Base-by-base conservation (phyloP, 2,329 filamentous ascomycete species). In the Passalora sequoiae region DNA sequence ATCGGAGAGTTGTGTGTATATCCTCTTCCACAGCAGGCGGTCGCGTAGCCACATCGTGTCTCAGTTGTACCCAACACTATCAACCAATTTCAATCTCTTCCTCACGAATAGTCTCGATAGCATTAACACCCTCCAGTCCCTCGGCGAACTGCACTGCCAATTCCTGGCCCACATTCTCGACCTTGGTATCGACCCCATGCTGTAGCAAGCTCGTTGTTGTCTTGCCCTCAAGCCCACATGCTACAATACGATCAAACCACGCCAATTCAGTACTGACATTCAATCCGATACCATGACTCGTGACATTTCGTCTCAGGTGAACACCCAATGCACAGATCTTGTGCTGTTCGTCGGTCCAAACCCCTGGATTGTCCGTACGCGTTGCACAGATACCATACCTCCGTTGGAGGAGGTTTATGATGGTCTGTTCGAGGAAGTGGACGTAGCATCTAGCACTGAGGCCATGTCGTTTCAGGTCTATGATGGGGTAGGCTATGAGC, bases 301-400 rank as follows among this genome's bases (percentile, higher is more conserved):
- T 89, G 27, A 97, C 76, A 65, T 94, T 82, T 33, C 91, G 73
- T 10, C 89, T 73, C 50, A 96, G 76, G 68, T 97, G 89, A n/a
- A 98, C 87, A 1, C 92, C 92, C 30, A 97, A 71, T 0, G 89
- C 89, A 0, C 88, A 87, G 55, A 98, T 89, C 71, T 97, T 98
- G 57, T 75, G 72, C 44, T 73, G 68, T 0, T 33, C 56, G 10
- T 61, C 57, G 3, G 53, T 53, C 89, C 89, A 96, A 12, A 96
- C 87, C 0, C 91, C 91, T 2, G 89, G 89, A 62, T 96, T 81
- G 40, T 81, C 78, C 0, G 77, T 87, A 33, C 75, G 80, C 64
- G 73, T 76, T 0, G 78, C 80, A 3, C 69, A 53, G 12, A 96
- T 70, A 0, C 75, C 77, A 55, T 80, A 87, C 2, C 61, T 49